Percentiles rank a stretch among this genome's conserved stretches.
Conservation (phyloP, 2,329 filamentous ascomycete genomes). For the Fusarium sp. region DNA sequence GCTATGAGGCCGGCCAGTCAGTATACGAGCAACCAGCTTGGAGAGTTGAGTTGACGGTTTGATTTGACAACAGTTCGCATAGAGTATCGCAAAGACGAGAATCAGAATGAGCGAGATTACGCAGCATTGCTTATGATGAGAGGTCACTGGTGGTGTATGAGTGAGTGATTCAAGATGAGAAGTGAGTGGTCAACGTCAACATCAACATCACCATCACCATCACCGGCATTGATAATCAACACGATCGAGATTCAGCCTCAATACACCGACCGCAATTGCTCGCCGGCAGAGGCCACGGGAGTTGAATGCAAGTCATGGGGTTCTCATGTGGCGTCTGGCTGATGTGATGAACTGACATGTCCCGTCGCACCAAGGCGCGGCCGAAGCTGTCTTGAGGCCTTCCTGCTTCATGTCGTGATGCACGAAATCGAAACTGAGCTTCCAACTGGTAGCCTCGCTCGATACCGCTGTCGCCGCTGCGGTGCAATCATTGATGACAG, state of each 20-base stretch:
- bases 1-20: neutral
- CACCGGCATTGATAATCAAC: conserved; percentile 8
- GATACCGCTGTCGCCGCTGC: conserved; percentile 27
- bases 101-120: conserved; percentile 12
- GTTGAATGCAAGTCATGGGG: conserved; percentile 5
- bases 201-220: neutral
- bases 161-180: neutral
- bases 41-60: neutral
- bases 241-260: neutral
- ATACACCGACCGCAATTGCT: neutral
- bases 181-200: neutral
- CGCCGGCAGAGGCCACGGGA: neutral
- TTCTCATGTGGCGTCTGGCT: neutral
- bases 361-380: conserved; percentile 5
- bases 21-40: conserved; percentile 1
- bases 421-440: conserved; percentile 21
- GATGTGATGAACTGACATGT: conserved; percentile 13
- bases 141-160: neutral
- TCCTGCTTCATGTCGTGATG: conserved; percentile 28
- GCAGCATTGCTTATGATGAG: neutral
- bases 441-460: conserved; percentile 7
- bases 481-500: conserved; percentile 13
- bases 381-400: conserved; percentile 25
- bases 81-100: conserved; percentile 5
- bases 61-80: conserved; percentile 10